These are phyloP conservation scores for Phtheirospermum japonicum DNA, from an alignment of 257 asterid species.

Conservation along the genomic window DNA sequence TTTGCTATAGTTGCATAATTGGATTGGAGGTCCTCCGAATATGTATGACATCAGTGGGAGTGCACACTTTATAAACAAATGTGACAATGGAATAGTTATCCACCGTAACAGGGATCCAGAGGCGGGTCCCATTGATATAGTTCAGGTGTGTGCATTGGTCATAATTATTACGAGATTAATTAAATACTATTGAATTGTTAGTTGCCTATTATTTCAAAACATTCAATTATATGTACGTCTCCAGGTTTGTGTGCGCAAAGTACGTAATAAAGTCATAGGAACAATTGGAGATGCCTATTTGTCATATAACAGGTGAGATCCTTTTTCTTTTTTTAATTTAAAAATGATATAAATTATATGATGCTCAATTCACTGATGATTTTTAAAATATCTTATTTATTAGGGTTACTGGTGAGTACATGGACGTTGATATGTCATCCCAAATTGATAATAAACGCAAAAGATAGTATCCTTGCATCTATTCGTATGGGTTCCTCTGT, in stretches of 20 bases:
- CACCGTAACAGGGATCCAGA: constrained; percentile 92
- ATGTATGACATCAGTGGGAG: constrained; percentile 96
- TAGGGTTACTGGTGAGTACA: constrained; percentile 78
- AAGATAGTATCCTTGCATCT: not conserved
- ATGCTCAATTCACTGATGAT: too few relatives aligned
- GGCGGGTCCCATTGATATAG: constrained; percentile 74
- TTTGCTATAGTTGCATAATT: constrained; percentile 62
- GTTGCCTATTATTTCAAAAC: constrained; percentile 2
- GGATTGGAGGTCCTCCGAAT: constrained; percentile 87
- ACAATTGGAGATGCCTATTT: constrained; percentile 83
- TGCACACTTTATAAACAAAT: constrained; percentile 95
- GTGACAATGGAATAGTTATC: constrained; percentile 91
- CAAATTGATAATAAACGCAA: constrained; percentile 2
- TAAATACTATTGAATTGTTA: not conserved
- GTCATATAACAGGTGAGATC: constrained; percentile 63
- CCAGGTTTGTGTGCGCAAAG: constrained; percentile 90
- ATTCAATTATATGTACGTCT: constrained; percentile 11
- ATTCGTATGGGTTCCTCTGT: not conserved
- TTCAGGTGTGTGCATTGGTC: constrained; percentile 52
- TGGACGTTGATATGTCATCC: constrained; percentile 43
- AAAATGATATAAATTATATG: not conserved
- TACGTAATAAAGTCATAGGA: constrained; percentile 89
- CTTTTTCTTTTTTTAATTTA: not conserved
- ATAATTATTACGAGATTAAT: constrained; percentile 1
- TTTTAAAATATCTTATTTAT: constrained; percentile 3